Evolutionary conservation across 805 yeast species (phyloP), one percentile per base, ranked within the genome.

Genomic region (Scheffersomyces lignosus): DNA sequence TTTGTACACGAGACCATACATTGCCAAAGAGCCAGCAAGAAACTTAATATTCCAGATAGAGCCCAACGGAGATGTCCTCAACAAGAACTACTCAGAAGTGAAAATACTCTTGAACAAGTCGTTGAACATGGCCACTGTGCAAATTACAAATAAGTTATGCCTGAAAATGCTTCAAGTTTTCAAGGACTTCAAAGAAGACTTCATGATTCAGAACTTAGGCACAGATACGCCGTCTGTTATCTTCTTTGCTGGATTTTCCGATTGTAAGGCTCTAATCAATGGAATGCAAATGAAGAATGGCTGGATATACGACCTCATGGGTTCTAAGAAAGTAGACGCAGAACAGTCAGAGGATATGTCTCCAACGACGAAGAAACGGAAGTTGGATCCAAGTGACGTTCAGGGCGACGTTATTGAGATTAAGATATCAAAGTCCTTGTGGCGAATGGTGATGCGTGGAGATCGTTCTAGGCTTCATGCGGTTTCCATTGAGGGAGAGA

Each of bases 381-480:
- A 48, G 22, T 15, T 35, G 30, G 29, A 29, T 16, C 15, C 31
- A 24, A 34, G 30, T 15, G 37, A 29, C 5, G 24, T 45, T 4
- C 41, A 33, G 13, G 73, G 72, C 3, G 72, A 67, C 28, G 53
- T 69, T 3, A 62, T 75, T n/a, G 73, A 70, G 37, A 58, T 77
- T 30, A 63, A 62, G 34, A 28, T 77, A 5, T 41, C 59, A 10
- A 63, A 60, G 40, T 67, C 77, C 2, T 65, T 70, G 39, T 77
- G 78, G 78, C 55, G 62, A 15, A 33, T 64, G 23, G 34, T 51
- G 15, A 44, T 52, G 43, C 44, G 59, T 14, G 62, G 58, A 1
- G 42, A 49, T 16, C 40, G 40, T 17, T 37, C 50, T 1, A 43
- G 61, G 23, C 41, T 65, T 15, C 64, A 62, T 17, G 61, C 57